Evolutionary conservation across 768 basidiomycete species (phyloP), one percentile per base, ranked within the genome.

Genomic region (Basidioascus undulatus): DNA sequence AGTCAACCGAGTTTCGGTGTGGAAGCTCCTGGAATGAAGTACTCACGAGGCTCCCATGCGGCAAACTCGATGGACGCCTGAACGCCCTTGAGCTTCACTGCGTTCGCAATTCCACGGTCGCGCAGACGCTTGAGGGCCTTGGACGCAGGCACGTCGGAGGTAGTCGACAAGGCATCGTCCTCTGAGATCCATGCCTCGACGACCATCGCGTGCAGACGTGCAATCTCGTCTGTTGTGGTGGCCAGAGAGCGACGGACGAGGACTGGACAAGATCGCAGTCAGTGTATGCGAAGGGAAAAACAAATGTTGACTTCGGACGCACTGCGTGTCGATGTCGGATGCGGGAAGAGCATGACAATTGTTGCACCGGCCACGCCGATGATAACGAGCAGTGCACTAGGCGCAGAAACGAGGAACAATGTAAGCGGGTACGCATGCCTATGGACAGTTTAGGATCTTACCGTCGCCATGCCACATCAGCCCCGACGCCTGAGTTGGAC

Each of bases 301-400:
- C n/a, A n/a, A n/a, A n/a, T n/a, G n/a, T n/a, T n/a, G n/a, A n/a
- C n/a, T n/a, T n/a, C n/a, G n/a, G n/a, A n/a, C n/a, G n/a, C n/a
- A n/a, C n/a, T n/a, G 9, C 46, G 42, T 1, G 32, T 63, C 1
- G 68, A 69, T 30, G 57, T 59, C 1, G 69, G 63, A 31, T 47
- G 48, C 1, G 68, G 68, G 44, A 71, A 55, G 47, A 70, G 56
- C 63, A 69, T 69, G 35, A 70, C 50, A 43, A 70, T 57, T 53
- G 67, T 69, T 0, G 64, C 65, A 1, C 66, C 69, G 4, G 60
- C 61, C 42, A 57, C 63, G 10, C 71, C 70, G 34, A 54, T 65
- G 32, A 66, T 52, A 30, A 71, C 68, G 2, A 68, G 55, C 0
- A 66, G 53, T 44, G 63, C 68, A 34, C 47, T 40, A 30, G 40